Evolutionary conservation across 805 yeast species (phyloP), one percentile per base, ranked within the genome.

Genomic region (Candida pseudoglaebosa): DNA sequence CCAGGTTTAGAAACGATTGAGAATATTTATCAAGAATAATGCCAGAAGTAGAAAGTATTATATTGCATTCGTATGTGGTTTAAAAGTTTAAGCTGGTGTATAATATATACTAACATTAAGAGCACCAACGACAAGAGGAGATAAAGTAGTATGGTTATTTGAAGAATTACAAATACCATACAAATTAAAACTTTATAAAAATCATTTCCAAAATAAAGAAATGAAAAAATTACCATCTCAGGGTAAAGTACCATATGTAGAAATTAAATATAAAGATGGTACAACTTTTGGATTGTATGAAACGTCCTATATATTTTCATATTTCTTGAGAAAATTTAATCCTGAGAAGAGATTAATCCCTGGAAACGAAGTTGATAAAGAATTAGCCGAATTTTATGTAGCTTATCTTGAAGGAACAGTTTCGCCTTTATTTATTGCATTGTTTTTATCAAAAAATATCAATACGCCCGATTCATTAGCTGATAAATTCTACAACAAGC

Each of bases 331-430:
- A 14, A 58, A 75, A 42, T 79, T 70, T 49, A 85, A 81, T 47
- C 49, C 52, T 17, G 46, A 52, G 2, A 53, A 62, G 10, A 59
- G 52, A 17, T 57, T 78, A 37, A 54, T 47, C 6, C 73, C 76
- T 18, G 42, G 43, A 4, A 54, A 59, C 32, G 69, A 56, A 8
- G 65, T 65, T 4, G 77, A 71, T 17, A 57, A 57, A 32, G 67
- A 69, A 12, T 42, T 57, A 28, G 70, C 76, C 28, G 73, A 72
- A 41, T 80, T 72, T 52, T 78, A 60, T 43, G 54, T 76, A 28
- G 75, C 75, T 49, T 77, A 73, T 47, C 53, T 73, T 13, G 90
- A 83, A 54, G 84, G 79, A 0, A 70, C 84, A 15, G 52, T 82
- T n/a, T 79, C 74, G 51, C 77, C 77, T 4, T 59, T 66, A 7